Percentiles rank a stretch among this genome's conserved stretches.
Conservation (phyloP, 2,329 filamentous ascomycete genomes). For the Dendryphion nanum region DNA sequence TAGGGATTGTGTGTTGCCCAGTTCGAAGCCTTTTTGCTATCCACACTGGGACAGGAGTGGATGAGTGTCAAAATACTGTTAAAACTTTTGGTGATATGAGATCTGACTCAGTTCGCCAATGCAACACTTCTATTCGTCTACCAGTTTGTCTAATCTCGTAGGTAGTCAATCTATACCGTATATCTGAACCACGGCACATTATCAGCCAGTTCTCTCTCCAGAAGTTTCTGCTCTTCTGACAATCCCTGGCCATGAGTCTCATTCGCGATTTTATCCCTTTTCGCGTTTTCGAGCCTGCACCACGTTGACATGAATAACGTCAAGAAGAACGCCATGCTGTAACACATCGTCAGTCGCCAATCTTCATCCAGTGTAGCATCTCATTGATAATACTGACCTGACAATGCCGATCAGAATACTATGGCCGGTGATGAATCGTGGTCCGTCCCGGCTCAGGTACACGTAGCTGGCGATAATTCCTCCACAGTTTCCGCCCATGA, state of each 20-base stretch:
- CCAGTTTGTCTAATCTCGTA: too few relatives aligned
- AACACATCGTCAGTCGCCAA: too few relatives aligned
- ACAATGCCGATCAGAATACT: conserved; percentile 45
- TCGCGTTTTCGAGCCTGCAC: conserved; percentile 56
- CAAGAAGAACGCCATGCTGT: conserved; percentile 52
- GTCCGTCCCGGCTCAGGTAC: conserved; percentile 45
- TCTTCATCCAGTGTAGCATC: conserved; percentile 5
- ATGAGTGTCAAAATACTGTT: too few relatives aligned
- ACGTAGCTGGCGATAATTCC: conserved; percentile 64
- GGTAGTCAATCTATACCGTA: conserved; percentile 24
- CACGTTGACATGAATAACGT: conserved; percentile 58
- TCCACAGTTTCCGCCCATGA: conserved; percentile 62
- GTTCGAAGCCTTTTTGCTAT: too few relatives aligned
- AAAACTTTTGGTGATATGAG: too few relatives aligned
- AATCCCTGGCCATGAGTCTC: conserved; percentile 48
- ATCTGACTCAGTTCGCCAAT: too few relatives aligned
- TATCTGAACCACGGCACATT: conserved; percentile 49
- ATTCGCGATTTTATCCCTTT: conserved; percentile 49
- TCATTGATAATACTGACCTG: conserved; percentile 30
- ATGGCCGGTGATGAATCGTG: conserved; percentile 48
- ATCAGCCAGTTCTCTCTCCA: conserved; percentile 57
- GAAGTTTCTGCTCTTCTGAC: conserved; percentile 53
- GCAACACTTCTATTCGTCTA: too few relatives aligned
- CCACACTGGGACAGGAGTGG: too few relatives aligned
- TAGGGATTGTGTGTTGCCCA: too few relatives aligned